Conservation (phyloP, 1,284 basidiomycete species). For the Puccinia horiana region DNA sequence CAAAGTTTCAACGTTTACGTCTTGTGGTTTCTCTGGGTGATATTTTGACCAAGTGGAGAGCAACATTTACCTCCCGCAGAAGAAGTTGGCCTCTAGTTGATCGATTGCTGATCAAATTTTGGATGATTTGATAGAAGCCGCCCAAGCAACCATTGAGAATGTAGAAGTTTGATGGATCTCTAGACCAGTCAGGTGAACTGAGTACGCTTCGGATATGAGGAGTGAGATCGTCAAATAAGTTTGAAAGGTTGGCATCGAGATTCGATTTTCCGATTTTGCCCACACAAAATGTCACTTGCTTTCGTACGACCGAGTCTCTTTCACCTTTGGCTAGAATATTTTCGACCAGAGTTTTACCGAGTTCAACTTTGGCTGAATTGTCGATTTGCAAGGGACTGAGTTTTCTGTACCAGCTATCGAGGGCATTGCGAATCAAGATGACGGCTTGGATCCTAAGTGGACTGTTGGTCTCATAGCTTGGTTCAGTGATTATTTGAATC, state of each 20-base stretch:
- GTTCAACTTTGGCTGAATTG: conserved; percentile 21
- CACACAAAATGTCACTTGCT: conserved; percentile 36
- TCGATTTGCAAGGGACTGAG: conserved; percentile 37
- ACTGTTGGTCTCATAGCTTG: conserved; percentile 22
- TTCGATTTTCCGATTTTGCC: conserved; percentile 47
- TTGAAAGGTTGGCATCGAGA: conserved; percentile 39
- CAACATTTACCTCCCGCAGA: conserved; percentile 33
- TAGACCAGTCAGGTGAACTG: conserved; percentile 19
- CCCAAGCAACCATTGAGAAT: conserved; percentile 41
- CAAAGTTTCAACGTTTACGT: background rate
- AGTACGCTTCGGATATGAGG: conserved; percentile 31
- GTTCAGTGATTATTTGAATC: conserved; percentile 32
- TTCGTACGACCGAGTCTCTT: conserved; percentile 35
- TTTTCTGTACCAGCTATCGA: conserved; percentile 46
- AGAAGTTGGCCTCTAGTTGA: conserved; percentile 37
- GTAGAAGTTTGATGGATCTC: conserved; percentile 35
- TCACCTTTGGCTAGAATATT: conserved; percentile 39
- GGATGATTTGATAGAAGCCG: conserved; percentile 42
- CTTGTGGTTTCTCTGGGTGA: background rate
- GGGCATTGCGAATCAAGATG: conserved; percentile 39
- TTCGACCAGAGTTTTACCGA: conserved; percentile 27
- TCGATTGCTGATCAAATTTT: conserved; percentile 41
- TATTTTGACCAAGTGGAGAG: background rate
- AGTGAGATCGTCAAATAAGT: conserved; percentile 38
- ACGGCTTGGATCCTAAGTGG: conserved; percentile 37